These are phyloP conservation scores for Zelonia costaricensis DNA, from an alignment of 208 protist genomes.

Conservation along the genomic window DNA sequence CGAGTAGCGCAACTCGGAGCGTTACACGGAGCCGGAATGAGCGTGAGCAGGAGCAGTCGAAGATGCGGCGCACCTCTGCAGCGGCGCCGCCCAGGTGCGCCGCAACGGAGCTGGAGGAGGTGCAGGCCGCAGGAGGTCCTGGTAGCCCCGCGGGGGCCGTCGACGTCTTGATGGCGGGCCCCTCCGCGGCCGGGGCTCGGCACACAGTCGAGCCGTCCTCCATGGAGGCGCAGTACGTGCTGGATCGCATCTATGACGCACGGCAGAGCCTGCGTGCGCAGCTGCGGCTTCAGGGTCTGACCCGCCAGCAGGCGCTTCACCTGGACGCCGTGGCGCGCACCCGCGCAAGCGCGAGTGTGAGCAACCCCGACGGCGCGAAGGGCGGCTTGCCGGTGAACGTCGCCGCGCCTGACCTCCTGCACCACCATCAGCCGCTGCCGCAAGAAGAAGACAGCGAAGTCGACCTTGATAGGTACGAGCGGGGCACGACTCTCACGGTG, in stretches of 20 bases:
- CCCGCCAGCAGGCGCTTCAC: too few species aligned
- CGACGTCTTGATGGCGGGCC: too few species aligned
- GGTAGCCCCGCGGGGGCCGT: background rate
- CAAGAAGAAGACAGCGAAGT: too few species aligned
- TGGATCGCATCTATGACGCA: slow-evolving; percentile 41
- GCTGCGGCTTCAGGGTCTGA: background rate
- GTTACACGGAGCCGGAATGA: too few species aligned
- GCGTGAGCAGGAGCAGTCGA: too few species aligned
- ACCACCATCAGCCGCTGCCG: too few species aligned
- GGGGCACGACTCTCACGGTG: background rate
- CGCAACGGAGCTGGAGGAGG: too few species aligned
- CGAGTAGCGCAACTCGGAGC: too few species aligned
- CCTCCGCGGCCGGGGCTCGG: background rate
- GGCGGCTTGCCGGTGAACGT: background rate
- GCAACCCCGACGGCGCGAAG: background rate
- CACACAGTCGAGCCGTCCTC: background rate
- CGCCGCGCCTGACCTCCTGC: background rate
- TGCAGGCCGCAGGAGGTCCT: too few species aligned
- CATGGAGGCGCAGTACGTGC: slow-evolving; percentile 27
- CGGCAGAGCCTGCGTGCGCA: slow-evolving; percentile 10
- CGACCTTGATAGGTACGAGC: too few species aligned
- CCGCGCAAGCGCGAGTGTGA: background rate
- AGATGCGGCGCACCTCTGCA: too few species aligned
- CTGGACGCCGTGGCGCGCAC: background rate
- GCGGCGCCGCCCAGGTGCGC: too few species aligned